phyloP scores from a whole-genome alignment of 441 rosid species.

The Capsella rubella region DNA sequence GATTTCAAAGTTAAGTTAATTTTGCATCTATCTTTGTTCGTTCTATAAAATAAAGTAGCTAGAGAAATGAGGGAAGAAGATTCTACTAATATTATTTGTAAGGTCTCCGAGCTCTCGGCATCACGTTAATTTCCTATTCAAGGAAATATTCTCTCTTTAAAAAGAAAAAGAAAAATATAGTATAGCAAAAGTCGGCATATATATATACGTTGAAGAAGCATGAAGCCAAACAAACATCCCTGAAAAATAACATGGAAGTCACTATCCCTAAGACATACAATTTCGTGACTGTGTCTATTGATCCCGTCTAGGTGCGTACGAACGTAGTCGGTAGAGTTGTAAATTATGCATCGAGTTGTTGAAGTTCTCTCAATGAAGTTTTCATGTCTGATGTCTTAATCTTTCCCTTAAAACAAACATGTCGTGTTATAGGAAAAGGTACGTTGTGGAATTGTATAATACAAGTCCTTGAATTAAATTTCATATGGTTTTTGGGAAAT shows the following conservation, averaged over 20 bases:
- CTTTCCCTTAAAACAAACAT: constrained; percentile 7
- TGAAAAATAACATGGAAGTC: neutral
- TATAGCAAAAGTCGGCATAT: constrained; percentile 7
- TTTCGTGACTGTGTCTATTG: constrained; percentile 13
- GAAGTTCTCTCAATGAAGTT: constrained; percentile 24
- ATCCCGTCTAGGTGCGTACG: neutral
- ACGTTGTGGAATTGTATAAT: constrained; percentile 31
- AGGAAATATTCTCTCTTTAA: constrained; percentile 33
- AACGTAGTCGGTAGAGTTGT: constrained; percentile 22
- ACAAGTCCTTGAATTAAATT: constrained; percentile 2
- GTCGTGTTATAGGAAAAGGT: constrained; percentile 17
- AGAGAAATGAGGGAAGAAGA: constrained; percentile 31
- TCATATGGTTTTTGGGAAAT: constrained; percentile 32
- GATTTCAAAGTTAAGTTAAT: constrained; percentile 8
- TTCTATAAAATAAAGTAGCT: constrained; percentile 23
- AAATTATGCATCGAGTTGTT: constrained; percentile 12
- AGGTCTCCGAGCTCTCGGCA: constrained; percentile 47
- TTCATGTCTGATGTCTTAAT: constrained; percentile 1
- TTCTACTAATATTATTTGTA: constrained; percentile 39
- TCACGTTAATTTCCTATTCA: constrained; percentile 45
- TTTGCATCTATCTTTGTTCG: constrained; percentile 8
- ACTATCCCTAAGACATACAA: neutral
- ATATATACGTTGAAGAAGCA: neutral
- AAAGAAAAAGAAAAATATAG: neutral
- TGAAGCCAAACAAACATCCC: constrained; percentile 14